Evolutionary conservation across 495 filamentous ascomycete species (phyloP).

Genomic region (Xylaria scruposa): DNA sequence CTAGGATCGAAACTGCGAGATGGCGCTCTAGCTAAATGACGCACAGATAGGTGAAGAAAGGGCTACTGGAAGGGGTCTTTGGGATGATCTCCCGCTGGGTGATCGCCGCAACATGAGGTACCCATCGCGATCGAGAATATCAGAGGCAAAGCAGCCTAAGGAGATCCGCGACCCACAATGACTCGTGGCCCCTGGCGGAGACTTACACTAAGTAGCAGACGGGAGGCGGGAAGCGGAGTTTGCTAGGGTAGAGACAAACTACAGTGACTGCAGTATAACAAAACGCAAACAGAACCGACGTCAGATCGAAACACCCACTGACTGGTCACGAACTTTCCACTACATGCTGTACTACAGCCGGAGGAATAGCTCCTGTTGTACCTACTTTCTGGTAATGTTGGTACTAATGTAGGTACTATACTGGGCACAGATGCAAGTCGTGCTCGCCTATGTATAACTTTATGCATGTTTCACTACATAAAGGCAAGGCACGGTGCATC

Average conservation of each 20-base stretch:
- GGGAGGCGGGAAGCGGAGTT: slow-evolving; percentile 16
- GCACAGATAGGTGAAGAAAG: slow-evolving; percentile 11
- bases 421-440: not conserved
- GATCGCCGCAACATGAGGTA: slow-evolving; percentile 30
- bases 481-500: not conserved
- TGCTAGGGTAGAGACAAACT: not conserved
- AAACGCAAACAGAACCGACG: not conserved
- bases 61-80: not conserved
- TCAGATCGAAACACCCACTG: not conserved
- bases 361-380: not conserved
- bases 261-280: not conserved
- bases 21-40: slow-evolving; percentile 6
- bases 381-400: not conserved
- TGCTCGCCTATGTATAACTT: not conserved
- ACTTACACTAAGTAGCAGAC: not conserved
- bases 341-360: not conserved
- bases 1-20: not conserved
- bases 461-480: not conserved
- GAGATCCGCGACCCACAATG: slow-evolving; percentile 5
- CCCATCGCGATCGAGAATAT: slow-evolving; percentile 35
- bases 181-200: not conserved
- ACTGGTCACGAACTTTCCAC: not conserved
- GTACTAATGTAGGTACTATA: not conserved
- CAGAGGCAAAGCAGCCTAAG: not conserved
- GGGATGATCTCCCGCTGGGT: slow-evolving; percentile 30